Conservation (phyloP, 2,329 filamentous ascomycete genomes). For the Epichloe glyceriae region DNA sequence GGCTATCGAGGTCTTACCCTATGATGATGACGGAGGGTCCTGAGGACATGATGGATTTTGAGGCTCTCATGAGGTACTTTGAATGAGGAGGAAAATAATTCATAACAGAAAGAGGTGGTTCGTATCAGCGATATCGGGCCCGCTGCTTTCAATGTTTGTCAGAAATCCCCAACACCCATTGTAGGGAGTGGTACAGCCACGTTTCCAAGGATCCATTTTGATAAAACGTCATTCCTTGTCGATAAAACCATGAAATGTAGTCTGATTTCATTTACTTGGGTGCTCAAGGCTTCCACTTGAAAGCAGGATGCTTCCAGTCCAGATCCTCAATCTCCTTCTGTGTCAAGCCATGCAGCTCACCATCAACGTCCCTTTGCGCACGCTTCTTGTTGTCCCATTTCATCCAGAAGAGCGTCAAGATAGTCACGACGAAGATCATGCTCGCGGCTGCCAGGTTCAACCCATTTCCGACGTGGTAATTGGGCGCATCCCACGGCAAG, state of each 20-base stretch:
- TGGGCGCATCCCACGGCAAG: constrained; percentile 46
- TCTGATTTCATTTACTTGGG: neutral
- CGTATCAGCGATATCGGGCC: neutral
- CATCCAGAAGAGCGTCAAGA: constrained; percentile 45
- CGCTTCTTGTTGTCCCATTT: constrained; percentile 40
- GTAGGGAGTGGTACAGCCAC: too few species aligned
- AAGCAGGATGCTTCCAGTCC: constrained; percentile 54
- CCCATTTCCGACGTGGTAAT: constrained; percentile 60
- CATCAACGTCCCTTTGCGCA: constrained; percentile 16
- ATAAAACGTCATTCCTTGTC: too few species aligned
- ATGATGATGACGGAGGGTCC: constrained; percentile 5
- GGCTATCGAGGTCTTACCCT: constrained; percentile 1
- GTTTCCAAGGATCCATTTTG: too few species aligned
- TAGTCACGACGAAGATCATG: constrained; percentile 36
- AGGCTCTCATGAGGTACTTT: neutral
- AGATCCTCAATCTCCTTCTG: constrained; percentile 42
- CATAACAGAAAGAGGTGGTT: neutral
- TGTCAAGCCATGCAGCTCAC: constrained; percentile 39
- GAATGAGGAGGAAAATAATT: neutral
- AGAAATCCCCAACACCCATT: too few species aligned
- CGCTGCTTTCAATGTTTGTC: too few species aligned
- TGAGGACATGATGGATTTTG: neutral
- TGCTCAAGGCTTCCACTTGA: constrained; percentile 36
- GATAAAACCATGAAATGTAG: too few species aligned
- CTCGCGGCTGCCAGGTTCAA: constrained; percentile 49